Base-by-base conservation (phyloP, 148 eudicot species). In the Chenopodium suecicum region DNA sequence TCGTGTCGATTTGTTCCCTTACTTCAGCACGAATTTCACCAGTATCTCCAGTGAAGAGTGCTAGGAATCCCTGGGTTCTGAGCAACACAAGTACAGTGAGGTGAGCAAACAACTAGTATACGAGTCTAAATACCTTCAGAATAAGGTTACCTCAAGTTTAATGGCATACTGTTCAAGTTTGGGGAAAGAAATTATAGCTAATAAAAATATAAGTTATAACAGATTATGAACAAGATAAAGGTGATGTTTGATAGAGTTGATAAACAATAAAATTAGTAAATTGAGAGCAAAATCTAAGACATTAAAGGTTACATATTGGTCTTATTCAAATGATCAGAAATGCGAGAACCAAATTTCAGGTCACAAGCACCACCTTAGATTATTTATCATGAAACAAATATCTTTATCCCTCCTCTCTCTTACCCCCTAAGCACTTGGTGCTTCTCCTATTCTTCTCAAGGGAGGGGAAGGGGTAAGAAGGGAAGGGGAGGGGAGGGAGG, bases 1-100 rank as follows among this genome's bases (percentile, higher is more conserved):
- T 94, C 32, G 97, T 94, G 85, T 90, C 99, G 41, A 94, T 96
- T 83, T 96, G 98, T 83, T 96, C 98, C 89, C 97, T 88, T 17
- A 96, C 98, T 88, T 94, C 98, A 63, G 94, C 92, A 50, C 95
- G 95, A 31, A 94, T 92, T 83, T 96, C 98, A 48, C 98, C 99
- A 17, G 98, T 92, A 65, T 94, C 98, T 32, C 98, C 99, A 25
- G 98, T 94, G 85, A 92, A 94, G 73, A 96, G 95, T 65, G 98
- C 98, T 65, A 94, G 84, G 87, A 96, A 94, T 22, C 99, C 99
- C 83, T 94, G 99, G 9, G 97, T 94, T 82, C 98, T 96, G 92
- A 86, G 34, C 19, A 29, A 52, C 52, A 64, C 25, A 74, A 1
- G 48, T 0, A 74, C 20, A 37, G 27, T 47, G 65, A 77, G 82